Conservation (phyloP, 257 asterid genomes). For the Handroanthus guayacan region DNA sequence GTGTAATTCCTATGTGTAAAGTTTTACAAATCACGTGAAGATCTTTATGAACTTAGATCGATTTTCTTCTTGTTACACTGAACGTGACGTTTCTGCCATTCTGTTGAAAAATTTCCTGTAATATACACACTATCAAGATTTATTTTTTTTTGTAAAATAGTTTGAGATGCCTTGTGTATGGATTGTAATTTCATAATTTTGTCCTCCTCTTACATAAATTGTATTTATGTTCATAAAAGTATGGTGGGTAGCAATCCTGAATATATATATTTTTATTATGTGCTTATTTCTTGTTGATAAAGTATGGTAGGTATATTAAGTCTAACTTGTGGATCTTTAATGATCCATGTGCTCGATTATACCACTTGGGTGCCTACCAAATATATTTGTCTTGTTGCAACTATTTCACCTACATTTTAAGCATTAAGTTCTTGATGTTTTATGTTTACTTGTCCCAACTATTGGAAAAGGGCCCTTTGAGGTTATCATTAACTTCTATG, state of each 20-base stretch:
- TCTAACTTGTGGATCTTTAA: neutral
- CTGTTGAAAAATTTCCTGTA: neutral
- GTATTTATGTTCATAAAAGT: neutral
- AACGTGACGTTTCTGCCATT: constrained; percentile 1
- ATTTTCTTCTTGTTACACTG: neutral
- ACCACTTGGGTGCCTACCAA: neutral
- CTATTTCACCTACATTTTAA: neutral
- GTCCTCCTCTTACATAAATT: neutral
- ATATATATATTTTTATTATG: neutral
- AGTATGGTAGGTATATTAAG: constrained; percentile 7
- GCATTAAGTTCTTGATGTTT: neutral
- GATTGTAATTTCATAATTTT: too few species aligned
- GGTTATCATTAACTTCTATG: too few species aligned
- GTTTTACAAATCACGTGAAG: neutral
- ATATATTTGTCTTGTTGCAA: neutral
- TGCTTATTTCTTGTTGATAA: neutral
- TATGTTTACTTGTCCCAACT: too few species aligned
- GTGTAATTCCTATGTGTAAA: neutral
- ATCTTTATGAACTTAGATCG: neutral
- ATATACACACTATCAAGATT: neutral
- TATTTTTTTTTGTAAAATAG: neutral
- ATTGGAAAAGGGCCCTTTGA: too few species aligned
- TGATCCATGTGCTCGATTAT: constrained; percentile 11
- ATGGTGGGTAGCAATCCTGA: constrained; percentile 16
- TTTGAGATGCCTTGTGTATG: neutral